These are phyloP conservation scores for Pouteria glomerata DNA, from an alignment of 148 eudicot genomes.

Conservation along the genomic window DNA sequence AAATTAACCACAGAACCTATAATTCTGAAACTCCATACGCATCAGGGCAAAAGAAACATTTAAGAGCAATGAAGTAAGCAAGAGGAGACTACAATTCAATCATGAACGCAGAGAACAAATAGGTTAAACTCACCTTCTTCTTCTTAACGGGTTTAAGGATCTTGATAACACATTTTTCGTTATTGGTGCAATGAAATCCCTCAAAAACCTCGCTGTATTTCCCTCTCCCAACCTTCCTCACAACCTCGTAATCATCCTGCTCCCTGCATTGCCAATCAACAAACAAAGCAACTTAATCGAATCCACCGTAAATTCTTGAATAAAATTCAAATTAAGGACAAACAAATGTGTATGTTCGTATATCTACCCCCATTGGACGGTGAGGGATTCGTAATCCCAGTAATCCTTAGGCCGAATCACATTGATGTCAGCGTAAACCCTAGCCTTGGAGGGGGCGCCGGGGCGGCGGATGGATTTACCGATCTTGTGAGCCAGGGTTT, in stretches of 20 bases:
- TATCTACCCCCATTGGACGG: conserved; percentile 88
- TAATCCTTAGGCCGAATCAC: conserved; percentile 82
- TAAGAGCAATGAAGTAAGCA: background rate
- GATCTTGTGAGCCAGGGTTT: conserved; percentile 85
- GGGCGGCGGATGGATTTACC: conserved; percentile 82
- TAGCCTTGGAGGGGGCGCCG: conserved; percentile 82
- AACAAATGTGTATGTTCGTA: background rate
- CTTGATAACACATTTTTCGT: conserved; percentile 87
- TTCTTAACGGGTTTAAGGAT: conserved; percentile 94
- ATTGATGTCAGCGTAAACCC: conserved; percentile 83
- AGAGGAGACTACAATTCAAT: background rate
- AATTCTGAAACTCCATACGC: background rate
- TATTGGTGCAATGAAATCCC: conserved; percentile 65
- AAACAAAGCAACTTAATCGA: background rate
- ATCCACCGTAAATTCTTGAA: conserved; percentile 3
- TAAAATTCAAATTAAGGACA: too few species aligned
- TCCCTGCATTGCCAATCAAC: conserved; percentile 41
- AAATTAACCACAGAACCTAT: background rate
- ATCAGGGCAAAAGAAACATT: background rate
- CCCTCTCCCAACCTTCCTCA: conserved; percentile 92
- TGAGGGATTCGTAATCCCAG: conserved; percentile 86
- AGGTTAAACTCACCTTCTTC: conserved; percentile 58
- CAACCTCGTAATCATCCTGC: conserved; percentile 96
- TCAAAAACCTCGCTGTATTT: conserved; percentile 96
- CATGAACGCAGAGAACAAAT: background rate